Percentiles rank a stretch among this genome's conserved stretches.
phyloP scores from a whole-genome alignment of 2,329 filamentous ascomycete genomes.

The Colletotrichum viniferum region DNA sequence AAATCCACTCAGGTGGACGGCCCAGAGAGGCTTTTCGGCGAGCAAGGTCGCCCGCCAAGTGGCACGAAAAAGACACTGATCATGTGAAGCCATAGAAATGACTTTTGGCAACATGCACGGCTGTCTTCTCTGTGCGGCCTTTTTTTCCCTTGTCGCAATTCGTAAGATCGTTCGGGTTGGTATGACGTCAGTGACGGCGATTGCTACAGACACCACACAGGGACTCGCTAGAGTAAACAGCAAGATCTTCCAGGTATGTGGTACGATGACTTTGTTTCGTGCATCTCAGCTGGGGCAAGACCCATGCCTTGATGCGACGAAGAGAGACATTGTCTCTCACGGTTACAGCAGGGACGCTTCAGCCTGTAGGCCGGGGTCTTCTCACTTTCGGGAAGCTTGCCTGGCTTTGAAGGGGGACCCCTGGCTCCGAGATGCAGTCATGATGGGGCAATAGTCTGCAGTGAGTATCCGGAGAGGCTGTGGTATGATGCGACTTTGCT shows the following conservation, averaged over 20 bases:
- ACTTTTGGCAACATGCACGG: background rate
- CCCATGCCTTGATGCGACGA: background rate
- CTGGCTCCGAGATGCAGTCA: background rate
- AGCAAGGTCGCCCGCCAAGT: background rate
- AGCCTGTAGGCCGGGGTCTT: background rate
- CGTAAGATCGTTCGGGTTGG: background rate
- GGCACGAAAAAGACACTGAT: background rate
- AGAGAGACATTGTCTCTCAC: background rate
- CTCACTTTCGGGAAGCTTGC: background rate
- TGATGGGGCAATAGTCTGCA: background rate
- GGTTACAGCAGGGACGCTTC: background rate
- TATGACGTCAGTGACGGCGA: background rate
- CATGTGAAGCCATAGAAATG: background rate
- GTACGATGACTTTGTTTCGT: background rate
- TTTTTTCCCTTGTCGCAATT: background rate
- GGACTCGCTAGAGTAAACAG: background rate
- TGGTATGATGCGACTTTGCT: background rate
- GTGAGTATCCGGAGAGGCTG: background rate
- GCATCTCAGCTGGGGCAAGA: background rate
- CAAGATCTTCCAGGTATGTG: background rate
- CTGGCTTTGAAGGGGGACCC: background rate
- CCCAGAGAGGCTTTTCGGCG: background rate
- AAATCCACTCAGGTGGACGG: background rate
- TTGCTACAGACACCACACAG: background rate
- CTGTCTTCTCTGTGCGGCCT: background rate